Percentiles rank a stretch among this genome's conserved stretches.
Evolutionary conservation across 257 asterid species (phyloP).

Genomic region (Salvia miltiorrhiza): DNA sequence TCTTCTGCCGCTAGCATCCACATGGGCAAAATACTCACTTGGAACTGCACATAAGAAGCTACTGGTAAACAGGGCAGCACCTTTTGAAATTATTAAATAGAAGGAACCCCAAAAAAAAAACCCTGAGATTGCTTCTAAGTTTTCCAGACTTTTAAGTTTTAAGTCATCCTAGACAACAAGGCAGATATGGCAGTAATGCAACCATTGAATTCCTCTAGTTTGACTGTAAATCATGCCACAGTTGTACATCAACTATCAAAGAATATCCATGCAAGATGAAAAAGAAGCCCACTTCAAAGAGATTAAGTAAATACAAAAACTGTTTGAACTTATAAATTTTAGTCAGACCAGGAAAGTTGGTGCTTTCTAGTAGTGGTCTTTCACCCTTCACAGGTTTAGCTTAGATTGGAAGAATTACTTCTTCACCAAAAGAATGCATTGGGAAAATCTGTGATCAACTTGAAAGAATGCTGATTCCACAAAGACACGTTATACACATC

Average conservation of each 20-base stretch:
- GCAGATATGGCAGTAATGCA: not conserved
- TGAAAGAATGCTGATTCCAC: not conserved
- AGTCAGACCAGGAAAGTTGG: not conserved
- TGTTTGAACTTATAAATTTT: not conserved
- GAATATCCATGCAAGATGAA: not conserved
- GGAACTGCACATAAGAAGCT: conserved; percentile 60
- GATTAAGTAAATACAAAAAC: not conserved
- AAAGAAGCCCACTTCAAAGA: not conserved
- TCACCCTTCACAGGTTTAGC: not conserved
- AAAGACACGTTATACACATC: not conserved
- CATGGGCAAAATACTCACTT: conserved; percentile 73
- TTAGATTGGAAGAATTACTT: conserved; percentile 10
- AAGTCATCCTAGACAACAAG: conserved; percentile 11
- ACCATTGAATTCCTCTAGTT: not conserved
- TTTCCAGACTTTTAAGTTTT: not conserved
- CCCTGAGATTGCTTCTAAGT: conserved; percentile 4
- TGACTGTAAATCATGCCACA: not conserved
- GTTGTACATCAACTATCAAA: not conserved
- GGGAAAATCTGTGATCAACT: not conserved
- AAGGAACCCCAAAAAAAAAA: conserved; percentile 2
- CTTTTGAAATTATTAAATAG: conserved; percentile 15
- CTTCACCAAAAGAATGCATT: not conserved
- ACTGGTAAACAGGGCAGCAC: conserved; percentile 25
- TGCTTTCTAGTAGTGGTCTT: not conserved
- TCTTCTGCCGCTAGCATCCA: conserved; percentile 79